Base-by-base conservation (phyloP, 2,329 filamentous ascomycete species). In the Alternaria sp. region DNA sequence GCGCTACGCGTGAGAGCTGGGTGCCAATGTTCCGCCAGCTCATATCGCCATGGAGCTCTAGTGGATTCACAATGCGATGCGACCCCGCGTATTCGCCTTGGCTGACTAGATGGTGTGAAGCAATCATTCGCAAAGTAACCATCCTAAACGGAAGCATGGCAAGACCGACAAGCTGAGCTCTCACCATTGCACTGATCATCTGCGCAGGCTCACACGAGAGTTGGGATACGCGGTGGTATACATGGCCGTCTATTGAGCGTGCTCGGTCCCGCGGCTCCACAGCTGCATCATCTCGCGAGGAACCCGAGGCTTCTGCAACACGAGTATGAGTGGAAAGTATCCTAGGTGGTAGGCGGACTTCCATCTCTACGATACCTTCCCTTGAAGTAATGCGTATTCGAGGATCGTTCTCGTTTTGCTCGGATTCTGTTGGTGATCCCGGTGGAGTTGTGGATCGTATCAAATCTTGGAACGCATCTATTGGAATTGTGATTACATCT, bases 331-430 rank as follows among this genome's bases (percentile, higher is more conserved):
- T 70, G 10, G 72, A 74, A 34, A 77, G 64, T 28, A 75, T 62
- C 38, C 73, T 71, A 48, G 74, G 68, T 9, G 77, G 77, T 18
- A 79, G 63, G 20, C 74, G 73, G 7, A 79, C 77, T 61, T 79
- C 77, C 68, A 79, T 76, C 57, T 78, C 76, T 22, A 79, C 76
- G 22, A 78, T 73, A 4, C 74, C 74, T 54, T 76, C 75, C 27
- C 77, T 65, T n/a, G 71, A 76, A 7, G 76, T 78, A 30, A 79
- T 79, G n/a, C 77, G 70, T 25, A 79, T 78, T 30, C 74, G 69
- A 8, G 77, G 76, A 44, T 79, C 75, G 40, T 73, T 70, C 36
- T 73, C 71, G 20, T 74, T 68, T 20, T 73, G 64, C 40, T 70
- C 74, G 28, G 66, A 71, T 16, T 53, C 64, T 11, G 70, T 73